Evolutionary conservation across 1,284 basidiomycete species (phyloP).

Genomic region (Vanrija sp.): DNA sequence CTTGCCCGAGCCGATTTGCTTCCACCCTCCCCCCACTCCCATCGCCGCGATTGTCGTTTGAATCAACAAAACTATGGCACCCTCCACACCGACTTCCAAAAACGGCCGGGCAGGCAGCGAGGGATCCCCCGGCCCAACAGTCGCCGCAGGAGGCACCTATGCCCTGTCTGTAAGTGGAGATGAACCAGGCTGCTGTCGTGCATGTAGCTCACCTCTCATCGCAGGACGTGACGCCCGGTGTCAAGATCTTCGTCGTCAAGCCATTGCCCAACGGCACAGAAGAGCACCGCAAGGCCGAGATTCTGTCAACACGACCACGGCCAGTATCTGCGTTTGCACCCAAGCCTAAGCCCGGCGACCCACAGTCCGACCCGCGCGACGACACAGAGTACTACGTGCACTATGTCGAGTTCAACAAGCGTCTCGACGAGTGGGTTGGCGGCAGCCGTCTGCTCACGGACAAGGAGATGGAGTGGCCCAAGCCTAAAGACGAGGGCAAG

Average conservation of each 20-base stretch:
- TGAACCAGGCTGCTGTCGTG: neutral
- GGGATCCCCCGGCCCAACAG: conserved; percentile 49
- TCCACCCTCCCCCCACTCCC: neutral
- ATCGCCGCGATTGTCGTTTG: no score
- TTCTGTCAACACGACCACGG: conserved; percentile 85
- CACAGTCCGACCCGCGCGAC: conserved; percentile 52
- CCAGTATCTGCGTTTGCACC: conserved; percentile 56
- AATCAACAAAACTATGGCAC: conserved; percentile 27
- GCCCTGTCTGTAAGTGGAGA: conserved; percentile 60
- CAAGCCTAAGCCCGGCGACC: conserved; percentile 55
- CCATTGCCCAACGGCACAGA: conserved; percentile 65
- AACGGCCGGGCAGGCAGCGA: conserved; percentile 31
- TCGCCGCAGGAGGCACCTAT: conserved; percentile 70
- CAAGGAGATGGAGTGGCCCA: conserved; percentile 90
- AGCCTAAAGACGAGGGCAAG: conserved; percentile 40
- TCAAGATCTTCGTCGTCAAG: conserved; percentile 85
- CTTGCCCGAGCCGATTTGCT: no score
- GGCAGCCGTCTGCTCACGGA: conserved; percentile 78
- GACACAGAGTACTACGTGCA: conserved; percentile 93
- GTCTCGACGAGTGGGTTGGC: conserved; percentile 97
- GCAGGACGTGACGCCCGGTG: conserved; percentile 81
- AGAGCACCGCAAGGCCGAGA: conserved; percentile 88
- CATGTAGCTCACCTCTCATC: conserved; percentile 8
- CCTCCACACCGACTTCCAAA: conserved; percentile 36
- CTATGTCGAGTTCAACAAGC: conserved; percentile 97